Evolutionary conservation across 1,284 basidiomycete genomes (phyloP).

Genomic region (Uromyces viciae-fabae): DNA sequence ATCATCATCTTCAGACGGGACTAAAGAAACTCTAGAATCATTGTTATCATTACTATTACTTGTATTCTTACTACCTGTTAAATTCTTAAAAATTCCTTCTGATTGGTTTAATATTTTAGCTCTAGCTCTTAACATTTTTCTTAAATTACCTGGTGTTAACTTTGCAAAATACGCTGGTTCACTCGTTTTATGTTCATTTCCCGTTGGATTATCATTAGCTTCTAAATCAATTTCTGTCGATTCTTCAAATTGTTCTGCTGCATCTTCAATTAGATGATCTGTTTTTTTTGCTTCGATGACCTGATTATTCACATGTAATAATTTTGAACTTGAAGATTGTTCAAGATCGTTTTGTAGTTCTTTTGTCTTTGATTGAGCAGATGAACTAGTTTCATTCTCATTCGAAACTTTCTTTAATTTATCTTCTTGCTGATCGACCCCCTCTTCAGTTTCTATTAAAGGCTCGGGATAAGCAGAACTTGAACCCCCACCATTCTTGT

Average conservation of each 20-base stretch:
- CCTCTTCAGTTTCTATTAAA: constrained; percentile 83
- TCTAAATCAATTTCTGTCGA: constrained; percentile 54
- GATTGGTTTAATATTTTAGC: constrained; percentile 42
- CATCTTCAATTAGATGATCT: constrained; percentile 30
- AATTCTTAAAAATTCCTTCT: constrained; percentile 55
- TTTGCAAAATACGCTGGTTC: constrained; percentile 71
- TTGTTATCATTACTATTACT: background rate
- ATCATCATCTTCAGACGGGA: constrained; percentile 53
- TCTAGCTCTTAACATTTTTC: constrained; percentile 50
- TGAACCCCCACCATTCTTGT: too few species aligned
- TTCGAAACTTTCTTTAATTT: constrained; percentile 58
- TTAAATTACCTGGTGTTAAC: constrained; percentile 62
- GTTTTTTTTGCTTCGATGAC: constrained; percentile 48
- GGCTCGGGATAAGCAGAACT: constrained; percentile 71
- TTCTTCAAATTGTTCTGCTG: constrained; percentile 52
- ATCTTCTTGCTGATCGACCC: constrained; percentile 65
- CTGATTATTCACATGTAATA: constrained; percentile 56
- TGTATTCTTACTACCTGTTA: constrained; percentile 3
- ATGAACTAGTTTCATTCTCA: constrained; percentile 72
- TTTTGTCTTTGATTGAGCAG: constrained; percentile 69
- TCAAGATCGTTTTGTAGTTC: constrained; percentile 64
- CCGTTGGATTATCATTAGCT: constrained; percentile 53
- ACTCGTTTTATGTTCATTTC: constrained; percentile 52
- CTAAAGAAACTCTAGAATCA: background rate
- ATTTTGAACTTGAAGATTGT: constrained; percentile 52